phyloP scores from a whole-genome alignment of 176 grass and related monocot genomes.

The Juncus effusus region DNA sequence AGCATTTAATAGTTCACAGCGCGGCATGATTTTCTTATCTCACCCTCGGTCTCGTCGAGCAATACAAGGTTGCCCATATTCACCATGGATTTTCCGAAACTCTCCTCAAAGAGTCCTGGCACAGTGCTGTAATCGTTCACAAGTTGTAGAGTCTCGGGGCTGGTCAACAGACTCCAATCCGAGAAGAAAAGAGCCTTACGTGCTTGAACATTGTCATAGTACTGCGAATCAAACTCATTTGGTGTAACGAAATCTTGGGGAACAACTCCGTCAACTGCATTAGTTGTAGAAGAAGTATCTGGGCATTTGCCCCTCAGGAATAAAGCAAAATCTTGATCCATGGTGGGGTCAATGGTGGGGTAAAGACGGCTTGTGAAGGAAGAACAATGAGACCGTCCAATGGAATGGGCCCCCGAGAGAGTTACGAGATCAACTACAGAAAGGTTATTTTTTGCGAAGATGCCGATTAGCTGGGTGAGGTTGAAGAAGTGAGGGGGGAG shows the following conservation, averaged over 20 bases:
- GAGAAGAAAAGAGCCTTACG: slow-evolving; percentile 37
- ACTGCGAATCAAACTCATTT: slow-evolving; percentile 32
- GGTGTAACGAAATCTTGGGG: slow-evolving; percentile 31
- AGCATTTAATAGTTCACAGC: slow-evolving; percentile 20
- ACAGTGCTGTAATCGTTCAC: slow-evolving; percentile 11
- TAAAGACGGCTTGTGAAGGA: slow-evolving; percentile 41
- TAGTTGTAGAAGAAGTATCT: background rate
- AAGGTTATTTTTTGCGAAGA: slow-evolving; percentile 37
- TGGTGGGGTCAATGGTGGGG: background rate
- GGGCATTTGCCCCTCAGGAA: slow-evolving; percentile 24
- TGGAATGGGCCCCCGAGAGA: slow-evolving; percentile 52
- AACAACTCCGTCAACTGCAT: background rate
- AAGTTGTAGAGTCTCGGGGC: background rate
- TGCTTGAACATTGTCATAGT: slow-evolving; percentile 36
- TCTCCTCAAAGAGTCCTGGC: slow-evolving; percentile 23
- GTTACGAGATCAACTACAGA: slow-evolving; percentile 29
- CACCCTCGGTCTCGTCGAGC: slow-evolving; percentile 22
- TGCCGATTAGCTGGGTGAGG: background rate
- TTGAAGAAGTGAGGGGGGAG: slow-evolving; percentile 16
- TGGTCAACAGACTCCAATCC: slow-evolving; percentile 27
- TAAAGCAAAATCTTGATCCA: slow-evolving; percentile 22
- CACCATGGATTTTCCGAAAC: slow-evolving; percentile 33
- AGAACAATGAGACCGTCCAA: slow-evolving; percentile 47
- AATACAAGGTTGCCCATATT: slow-evolving; percentile 28
- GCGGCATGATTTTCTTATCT: slow-evolving; percentile 42